Base-by-base conservation (phyloP, 345 rosid genomes). In the Salix exigua region DNA sequence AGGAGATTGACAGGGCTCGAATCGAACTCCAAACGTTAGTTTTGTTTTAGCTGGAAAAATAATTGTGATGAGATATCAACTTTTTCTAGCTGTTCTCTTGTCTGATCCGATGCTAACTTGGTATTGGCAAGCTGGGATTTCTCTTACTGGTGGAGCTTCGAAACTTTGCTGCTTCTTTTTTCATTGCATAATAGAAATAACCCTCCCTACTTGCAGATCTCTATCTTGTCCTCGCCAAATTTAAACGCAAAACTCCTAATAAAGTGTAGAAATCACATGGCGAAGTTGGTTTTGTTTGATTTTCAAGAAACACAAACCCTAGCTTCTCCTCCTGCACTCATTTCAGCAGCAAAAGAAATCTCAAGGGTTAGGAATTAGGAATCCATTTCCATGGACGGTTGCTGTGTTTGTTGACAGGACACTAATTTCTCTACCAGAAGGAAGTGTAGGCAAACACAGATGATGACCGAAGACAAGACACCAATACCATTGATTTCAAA, bases 401-500 rank as follows among this genome's bases (percentile, higher is more conserved):
- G 50, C 65, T 30, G 2, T 50, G 51, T 14, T 26, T 42, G 72
- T 69, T 68, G 70, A 62, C 21, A 23, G 30, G 64, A 79, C 31
- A 25, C 70, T 44, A 77, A 74, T 73, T 81, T 81, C 25, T 73
- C 71, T 71, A 35, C 30, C 11, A 18, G 68, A 66, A 63, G 66
- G 38, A 21, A 71, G 73, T 38, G 51, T 38, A 61, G 72, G 46
- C 51, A 80, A 37, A 2, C 2, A 3, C 72, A 33, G 38, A 64
- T 71, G 38, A 64, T 71, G 78, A 21, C 61, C 72, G 21, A 70
- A 76, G 84, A 86, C 79, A 86, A 74, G 87, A 82, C 85, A 67
- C 73, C 88, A 77, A 77, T 73, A 37, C 64, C 40, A 38, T 74
- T 46, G 68, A 64, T 51, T 77, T 68, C 51, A 40, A 66, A 77